Conservation (phyloP, 805 yeast species). For the Candida verbasci region DNA sequence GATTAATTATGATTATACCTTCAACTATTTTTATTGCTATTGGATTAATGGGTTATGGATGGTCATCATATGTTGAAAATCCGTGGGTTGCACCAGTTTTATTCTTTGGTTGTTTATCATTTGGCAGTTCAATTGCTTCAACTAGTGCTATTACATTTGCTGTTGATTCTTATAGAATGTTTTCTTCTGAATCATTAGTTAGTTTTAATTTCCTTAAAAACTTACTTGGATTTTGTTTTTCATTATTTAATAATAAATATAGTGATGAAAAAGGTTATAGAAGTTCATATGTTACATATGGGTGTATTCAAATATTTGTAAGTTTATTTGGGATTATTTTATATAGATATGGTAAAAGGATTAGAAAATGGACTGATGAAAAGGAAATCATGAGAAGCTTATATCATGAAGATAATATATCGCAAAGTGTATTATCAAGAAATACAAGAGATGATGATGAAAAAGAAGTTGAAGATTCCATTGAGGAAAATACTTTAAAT, state of each 20-base stretch:
- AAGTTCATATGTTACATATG: conserved; percentile 49
- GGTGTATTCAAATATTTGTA: conserved; percentile 45
- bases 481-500: too few relatives aligned
- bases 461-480: too few relatives aligned
- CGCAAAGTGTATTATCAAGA: neutral
- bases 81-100: conserved; percentile 56
- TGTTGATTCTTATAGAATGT: conserved; percentile 53
- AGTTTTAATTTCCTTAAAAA: conserved; percentile 53
- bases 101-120: conserved; percentile 52
- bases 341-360: conserved; percentile 50
- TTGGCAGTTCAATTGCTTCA: conserved; percentile 58
- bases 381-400: conserved; percentile 38
- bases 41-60: conserved; percentile 62
- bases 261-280: conserved; percentile 37
- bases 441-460: neutral
- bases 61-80: conserved; percentile 47
- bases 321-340: conserved; percentile 48
- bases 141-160: conserved; percentile 59
- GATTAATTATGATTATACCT: conserved; percentile 51
- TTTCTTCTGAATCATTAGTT: conserved; percentile 57
- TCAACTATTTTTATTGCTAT: conserved; percentile 38
- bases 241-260: conserved; percentile 51
- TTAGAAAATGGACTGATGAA: conserved; percentile 49
- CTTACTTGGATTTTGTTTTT: conserved; percentile 50
- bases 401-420: conserved; percentile 18